Evolutionary conservation across 306 rosid species (phyloP).

Genomic region (Rubus idaeus): DNA sequence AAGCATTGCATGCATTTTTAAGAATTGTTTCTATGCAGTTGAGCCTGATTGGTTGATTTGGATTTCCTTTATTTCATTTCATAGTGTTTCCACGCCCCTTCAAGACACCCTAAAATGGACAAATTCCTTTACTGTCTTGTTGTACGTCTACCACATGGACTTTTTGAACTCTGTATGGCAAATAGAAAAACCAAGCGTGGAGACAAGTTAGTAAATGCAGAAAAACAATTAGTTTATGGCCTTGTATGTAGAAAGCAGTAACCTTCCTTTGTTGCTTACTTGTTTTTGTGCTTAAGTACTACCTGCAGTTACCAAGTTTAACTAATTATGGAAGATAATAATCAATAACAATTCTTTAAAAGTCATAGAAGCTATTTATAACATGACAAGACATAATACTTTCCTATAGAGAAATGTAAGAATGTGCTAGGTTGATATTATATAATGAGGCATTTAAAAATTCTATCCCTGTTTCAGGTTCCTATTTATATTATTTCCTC

Average conservation of each 20-base stretch:
- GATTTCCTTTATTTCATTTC: background rate
- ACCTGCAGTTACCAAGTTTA: background rate
- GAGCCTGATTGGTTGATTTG: background rate
- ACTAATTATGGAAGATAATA: too few species aligned
- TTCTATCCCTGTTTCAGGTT: conserved; percentile 45
- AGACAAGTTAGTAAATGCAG: too few species aligned
- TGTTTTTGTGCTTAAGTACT: background rate
- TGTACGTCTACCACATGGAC: too few species aligned
- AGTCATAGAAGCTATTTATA: background rate
- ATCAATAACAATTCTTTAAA: too few species aligned
- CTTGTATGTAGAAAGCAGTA: too few species aligned
- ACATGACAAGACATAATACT: background rate
- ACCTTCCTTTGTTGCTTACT: background rate
- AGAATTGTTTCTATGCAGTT: background rate
- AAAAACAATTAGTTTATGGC: too few species aligned
- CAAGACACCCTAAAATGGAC: background rate
- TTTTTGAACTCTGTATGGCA: too few species aligned
- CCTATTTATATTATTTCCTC: conserved; percentile 83
- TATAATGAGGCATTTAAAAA: background rate
- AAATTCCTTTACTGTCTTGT: too few species aligned
- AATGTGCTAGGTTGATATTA: background rate
- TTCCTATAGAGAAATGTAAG: background rate
- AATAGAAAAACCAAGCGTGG: too few species aligned
- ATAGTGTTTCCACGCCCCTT: background rate
- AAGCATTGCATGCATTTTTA: background rate